phyloP scores from a whole-genome alignment of 139 green algal genomes.

The Eudorina sp. region DNA sequence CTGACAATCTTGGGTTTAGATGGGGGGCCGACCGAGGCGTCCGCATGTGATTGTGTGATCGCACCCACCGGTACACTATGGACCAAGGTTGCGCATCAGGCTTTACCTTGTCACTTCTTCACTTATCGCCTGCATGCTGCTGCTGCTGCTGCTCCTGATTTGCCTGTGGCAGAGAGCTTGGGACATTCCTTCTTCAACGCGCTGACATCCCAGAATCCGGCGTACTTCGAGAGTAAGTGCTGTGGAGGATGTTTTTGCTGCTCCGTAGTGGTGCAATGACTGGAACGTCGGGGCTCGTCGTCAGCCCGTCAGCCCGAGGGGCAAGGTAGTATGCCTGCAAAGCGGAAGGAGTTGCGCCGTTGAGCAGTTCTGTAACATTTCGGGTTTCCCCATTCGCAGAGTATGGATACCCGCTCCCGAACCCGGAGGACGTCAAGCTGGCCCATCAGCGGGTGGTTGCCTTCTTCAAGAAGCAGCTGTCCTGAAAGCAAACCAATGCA shows the following conservation, averaged over 20 bases:
- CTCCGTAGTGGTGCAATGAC: background rate
- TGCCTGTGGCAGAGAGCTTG: background rate
- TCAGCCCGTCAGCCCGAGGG: background rate
- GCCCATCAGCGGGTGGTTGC: background rate
- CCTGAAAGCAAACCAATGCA: background rate
- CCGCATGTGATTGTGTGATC: no score
- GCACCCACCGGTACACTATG: no score
- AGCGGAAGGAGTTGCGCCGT: no score
- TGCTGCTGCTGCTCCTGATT: background rate
- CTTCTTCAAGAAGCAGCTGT: slow-evolving; percentile 41
- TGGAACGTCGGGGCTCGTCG: background rate
- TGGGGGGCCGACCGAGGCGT: no score
- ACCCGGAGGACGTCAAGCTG: background rate
- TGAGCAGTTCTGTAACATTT: background rate
- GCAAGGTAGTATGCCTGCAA: no score
- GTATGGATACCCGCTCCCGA: slow-evolving; percentile 5
- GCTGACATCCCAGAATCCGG: background rate
- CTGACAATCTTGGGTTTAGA: no score
- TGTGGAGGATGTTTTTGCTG: no score
- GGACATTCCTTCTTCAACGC: slow-evolving; percentile 29
- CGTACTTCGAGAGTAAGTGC: slow-evolving; percentile 14
- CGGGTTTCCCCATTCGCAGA: background rate
- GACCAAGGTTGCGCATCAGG: no score
- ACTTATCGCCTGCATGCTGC: background rate
- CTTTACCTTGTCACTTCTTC: background rate